Evolutionary conservation across 495 filamentous ascomycete species (phyloP).

Genomic region (Penicillium roqueforti): DNA sequence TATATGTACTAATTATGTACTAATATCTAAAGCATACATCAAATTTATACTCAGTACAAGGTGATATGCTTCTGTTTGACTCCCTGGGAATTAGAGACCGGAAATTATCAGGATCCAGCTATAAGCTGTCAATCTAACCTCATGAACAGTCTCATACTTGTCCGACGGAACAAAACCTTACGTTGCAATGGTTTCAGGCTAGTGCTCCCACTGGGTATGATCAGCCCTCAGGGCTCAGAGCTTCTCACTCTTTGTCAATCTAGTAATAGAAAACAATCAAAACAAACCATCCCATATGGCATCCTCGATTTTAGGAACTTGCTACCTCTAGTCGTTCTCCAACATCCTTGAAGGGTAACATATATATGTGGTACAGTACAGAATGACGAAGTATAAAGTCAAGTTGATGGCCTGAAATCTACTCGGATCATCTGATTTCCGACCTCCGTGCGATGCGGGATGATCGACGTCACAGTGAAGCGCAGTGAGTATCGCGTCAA

Average conservation of each 20-base stretch:
- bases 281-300: background rate
- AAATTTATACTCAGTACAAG: background rate
- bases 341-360: background rate
- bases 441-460: constrained; percentile 23
- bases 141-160: background rate
- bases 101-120: background rate
- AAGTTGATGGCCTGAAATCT: constrained; percentile 11
- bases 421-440: constrained; percentile 17
- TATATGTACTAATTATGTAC: background rate
- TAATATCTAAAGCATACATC: background rate
- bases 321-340: background rate
- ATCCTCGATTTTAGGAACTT: background rate
- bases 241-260: background rate
- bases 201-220: too few species aligned
- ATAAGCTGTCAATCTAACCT: background rate
- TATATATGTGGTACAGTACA: background rate
- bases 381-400: background rate
- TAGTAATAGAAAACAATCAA: background rate
- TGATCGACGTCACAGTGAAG: constrained; percentile 31
- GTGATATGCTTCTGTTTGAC: background rate
- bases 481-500: constrained; percentile 4
- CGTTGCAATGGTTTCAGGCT: background rate
- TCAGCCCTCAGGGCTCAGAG: too few species aligned
- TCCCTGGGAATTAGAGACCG: background rate
- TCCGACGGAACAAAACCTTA: background rate